These are phyloP conservation scores for Epichloe elymi DNA, from an alignment of 2,329 filamentous ascomycete genomes.

Conservation along the genomic window DNA sequence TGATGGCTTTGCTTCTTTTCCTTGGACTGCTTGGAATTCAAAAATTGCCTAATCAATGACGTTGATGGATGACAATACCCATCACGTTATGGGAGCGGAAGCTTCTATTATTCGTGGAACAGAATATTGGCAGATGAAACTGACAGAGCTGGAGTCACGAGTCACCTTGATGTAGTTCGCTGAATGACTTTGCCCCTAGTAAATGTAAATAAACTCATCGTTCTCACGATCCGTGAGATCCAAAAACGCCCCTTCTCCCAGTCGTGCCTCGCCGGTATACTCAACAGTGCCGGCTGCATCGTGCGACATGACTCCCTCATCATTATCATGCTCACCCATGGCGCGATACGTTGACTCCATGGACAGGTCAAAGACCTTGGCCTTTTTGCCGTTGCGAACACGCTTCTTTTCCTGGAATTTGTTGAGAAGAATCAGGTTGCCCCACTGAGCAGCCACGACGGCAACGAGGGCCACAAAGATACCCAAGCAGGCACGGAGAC, in stretches of 20 bases:
- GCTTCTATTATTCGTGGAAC: too few relatives aligned
- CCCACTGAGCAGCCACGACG: constrained; percentile 39
- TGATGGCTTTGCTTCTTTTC: too few relatives aligned
- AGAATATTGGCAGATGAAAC: too few relatives aligned
- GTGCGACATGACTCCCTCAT: constrained; percentile 5
- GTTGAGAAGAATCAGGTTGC: constrained; percentile 42
- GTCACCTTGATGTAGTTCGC: too few relatives aligned
- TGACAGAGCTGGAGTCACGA: too few relatives aligned
- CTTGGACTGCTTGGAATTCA: too few relatives aligned
- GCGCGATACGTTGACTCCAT: constrained; percentile 41
- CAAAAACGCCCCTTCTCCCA: constrained; percentile 38
- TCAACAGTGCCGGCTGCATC: constrained; percentile 15
- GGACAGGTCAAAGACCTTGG: constrained; percentile 43
- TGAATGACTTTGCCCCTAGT: constrained; percentile 20
- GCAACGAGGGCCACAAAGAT: constrained; percentile 41
- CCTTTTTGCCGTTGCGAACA: constrained; percentile 46
- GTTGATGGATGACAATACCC: too few relatives aligned
- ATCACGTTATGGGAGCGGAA: too few relatives aligned
- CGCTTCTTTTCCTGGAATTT: constrained; percentile 40
- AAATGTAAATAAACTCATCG: constrained; percentile 55
- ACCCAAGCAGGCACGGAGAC: constrained; percentile 40
- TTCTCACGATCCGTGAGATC: constrained; percentile 54
- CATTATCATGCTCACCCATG: constrained; percentile 5
- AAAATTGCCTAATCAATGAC: too few relatives aligned
- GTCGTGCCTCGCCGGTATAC: constrained; percentile 5